Percentiles rank a stretch among this genome's conserved stretches.
Conservation (phyloP, 257 asterid species). For the Paulownia fortunei region DNA sequence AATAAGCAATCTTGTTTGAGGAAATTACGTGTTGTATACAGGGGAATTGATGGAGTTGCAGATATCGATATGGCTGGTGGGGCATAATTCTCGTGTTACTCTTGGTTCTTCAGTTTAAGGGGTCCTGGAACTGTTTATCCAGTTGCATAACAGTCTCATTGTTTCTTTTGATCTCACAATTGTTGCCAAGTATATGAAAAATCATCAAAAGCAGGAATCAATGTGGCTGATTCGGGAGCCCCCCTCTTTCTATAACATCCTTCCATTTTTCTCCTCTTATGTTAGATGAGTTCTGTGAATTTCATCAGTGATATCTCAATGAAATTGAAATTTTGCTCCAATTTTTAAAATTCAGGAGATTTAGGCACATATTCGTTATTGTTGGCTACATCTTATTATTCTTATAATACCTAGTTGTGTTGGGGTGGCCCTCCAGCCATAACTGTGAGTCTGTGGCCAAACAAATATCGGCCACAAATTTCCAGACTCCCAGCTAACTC, state of each 20-base stretch:
- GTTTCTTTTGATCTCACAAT: slow-evolving; percentile 6
- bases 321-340: slow-evolving; percentile 34
- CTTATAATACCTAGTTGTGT: slow-evolving; percentile 16
- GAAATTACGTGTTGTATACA: slow-evolving; percentile 78
- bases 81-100: slow-evolving; percentile 45
- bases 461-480: slow-evolving; percentile 34
- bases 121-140: slow-evolving; percentile 22
- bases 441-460: slow-evolving; percentile 26
- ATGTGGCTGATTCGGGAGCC: not conserved
- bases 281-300: slow-evolving; percentile 28
- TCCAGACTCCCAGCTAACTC: not conserved
- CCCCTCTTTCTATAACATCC: slow-evolving; percentile 10
- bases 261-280: slow-evolving; percentile 19
- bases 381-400: not conserved
- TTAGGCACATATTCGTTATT: not conserved
- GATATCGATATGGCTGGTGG: slow-evolving; percentile 91
- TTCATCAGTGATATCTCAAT: slow-evolving; percentile 26
- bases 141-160: slow-evolving; percentile 12
- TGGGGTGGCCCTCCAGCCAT: slow-evolving; percentile 25
- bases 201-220: slow-evolving; percentile 31
- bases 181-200: slow-evolving; percentile 14
- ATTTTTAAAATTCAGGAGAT: slow-evolving; percentile 8
- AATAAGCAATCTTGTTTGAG: slow-evolving; percentile 84
- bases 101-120: slow-evolving; percentile 1
- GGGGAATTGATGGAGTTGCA: slow-evolving; percentile 63